Percentiles rank a stretch among this genome's conserved stretches.
These are phyloP conservation scores for Penicillium bovifimosum DNA, from an alignment of 495 filamentous ascomycete species.

Conservation along the genomic window DNA sequence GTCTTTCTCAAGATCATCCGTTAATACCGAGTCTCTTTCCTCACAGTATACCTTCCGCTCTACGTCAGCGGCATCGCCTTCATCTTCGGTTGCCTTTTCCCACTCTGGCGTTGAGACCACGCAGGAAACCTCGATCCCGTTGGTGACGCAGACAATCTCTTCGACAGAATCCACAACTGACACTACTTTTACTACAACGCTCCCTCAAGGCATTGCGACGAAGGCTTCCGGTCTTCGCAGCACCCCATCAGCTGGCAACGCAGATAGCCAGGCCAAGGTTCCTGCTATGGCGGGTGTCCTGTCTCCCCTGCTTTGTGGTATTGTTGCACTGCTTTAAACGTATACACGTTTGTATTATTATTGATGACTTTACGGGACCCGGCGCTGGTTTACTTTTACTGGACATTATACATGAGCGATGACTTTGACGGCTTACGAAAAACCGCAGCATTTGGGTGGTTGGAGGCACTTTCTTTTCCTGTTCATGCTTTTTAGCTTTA, in stretches of 20 bases:
- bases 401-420: slow-evolving; percentile 12
- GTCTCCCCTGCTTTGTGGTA: slow-evolving; percentile 16
- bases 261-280: slow-evolving; percentile 1
- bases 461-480: slow-evolving; percentile 10
- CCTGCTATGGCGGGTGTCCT: slow-evolving; percentile 12
- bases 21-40: slow-evolving; percentile 5
- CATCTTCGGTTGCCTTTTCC: slow-evolving; percentile 42
- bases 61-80: slow-evolving; percentile 44
- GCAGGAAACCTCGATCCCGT: slow-evolving; percentile 4
- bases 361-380: slow-evolving; percentile 16
- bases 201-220: background rate
- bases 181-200: background rate
- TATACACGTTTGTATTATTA: slow-evolving; percentile 23
- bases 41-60: slow-evolving; percentile 45
- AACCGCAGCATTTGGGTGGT: slow-evolving; percentile 19
- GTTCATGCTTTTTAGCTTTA: slow-evolving; percentile 14
- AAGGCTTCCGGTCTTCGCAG: background rate
- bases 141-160: slow-evolving; percentile 1
- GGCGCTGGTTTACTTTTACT: slow-evolving; percentile 18
- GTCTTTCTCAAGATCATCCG: slow-evolving; percentile 8
- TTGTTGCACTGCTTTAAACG: slow-evolving; percentile 18
- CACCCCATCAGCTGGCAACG: slow-evolving; percentile 19
- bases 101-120: slow-evolving; percentile 39
- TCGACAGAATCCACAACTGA: background rate
- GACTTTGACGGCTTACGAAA: slow-evolving; percentile 9